Evolutionary conservation across 2,329 filamentous ascomycete species (phyloP), one percentile per base, ranked within the genome.

Genomic region (Scedosporium apiospermum): DNA sequence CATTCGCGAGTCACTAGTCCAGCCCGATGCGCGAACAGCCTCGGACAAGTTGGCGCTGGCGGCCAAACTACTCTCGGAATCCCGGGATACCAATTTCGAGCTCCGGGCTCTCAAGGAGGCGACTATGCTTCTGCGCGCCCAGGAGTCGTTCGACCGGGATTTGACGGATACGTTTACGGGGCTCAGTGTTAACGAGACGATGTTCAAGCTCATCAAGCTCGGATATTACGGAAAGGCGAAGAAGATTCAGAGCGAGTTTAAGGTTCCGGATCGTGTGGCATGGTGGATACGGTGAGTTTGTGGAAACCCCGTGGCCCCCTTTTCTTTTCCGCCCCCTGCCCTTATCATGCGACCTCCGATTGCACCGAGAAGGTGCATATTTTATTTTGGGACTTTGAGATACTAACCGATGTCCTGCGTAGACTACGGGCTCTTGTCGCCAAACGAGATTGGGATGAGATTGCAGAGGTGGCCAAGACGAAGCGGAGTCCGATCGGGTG

Each of bases 401-500:
- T 23, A 38, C 70, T 58, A 38, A 58, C 14, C 16, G 30, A 38
- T 34, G 27, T n/a, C 23, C 14, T 42, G 57, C 18, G 85, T 64
- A 88, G 91, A 65, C 81, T 99, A 30, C 86, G 93, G 68, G 95
- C 93, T 0, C 82, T 98, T 60, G 91, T 99, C 2, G 89, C 90
- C 16, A 91, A 92, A 72, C 84, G 95, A 62, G 90, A 96, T 71
- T 99, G 93, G 92, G 87, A 85, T 60, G 93, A 97, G 72, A 83
- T 99, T 63, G 93, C 98, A 73, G 93, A 97, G 68, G 84, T 91
- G 68, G 84, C 85, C 42, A 89, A 88, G 71, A 83, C 81, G 70
- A 85, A 90, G 71, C 96, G 93, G 74, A 95, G 89, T 64, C 91
- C 93, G 0, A 98, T 99, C 71, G 93, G 93, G 10, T 99, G 95